Evolutionary conservation across 1,284 basidiomycete genomes (phyloP), one percentile per base, ranked within the genome.

Genomic region (Binderoboletus segoi): DNA sequence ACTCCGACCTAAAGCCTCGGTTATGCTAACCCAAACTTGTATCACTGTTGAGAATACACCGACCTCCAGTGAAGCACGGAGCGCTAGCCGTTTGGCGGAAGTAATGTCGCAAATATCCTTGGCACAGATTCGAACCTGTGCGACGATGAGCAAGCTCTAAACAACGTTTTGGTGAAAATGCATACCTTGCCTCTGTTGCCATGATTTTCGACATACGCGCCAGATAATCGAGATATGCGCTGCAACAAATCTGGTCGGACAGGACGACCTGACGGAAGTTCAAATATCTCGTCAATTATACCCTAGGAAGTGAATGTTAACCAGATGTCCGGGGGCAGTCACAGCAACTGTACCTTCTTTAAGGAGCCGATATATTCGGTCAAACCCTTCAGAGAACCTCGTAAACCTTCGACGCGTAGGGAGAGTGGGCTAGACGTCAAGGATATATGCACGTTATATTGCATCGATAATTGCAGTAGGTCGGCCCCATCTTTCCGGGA

Each of bases 191-290:
- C 79, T 48, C 69, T 67, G 37, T 71, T 63, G 11, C 77, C 78
- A 32, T 78, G 65, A 55, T 79, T 80, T 63, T 87, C 83, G 13
- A 84, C 69, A 60, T 84, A 84, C 2, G 85, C 88, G 48, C 81
- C 82, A 13, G 86, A 79, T 30, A 83, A 57, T 54, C 86, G 82
- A n/a, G 89, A 90, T 61, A 91, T 82, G 26, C 78, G 79, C 60
- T 85, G 83, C 8, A 87, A 62, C 15, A 83, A 63, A 59, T 81
- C 78, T 8, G 70, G 60, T 2, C 71, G 73, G 26, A 88, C 66
- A 13, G 73, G 70, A 51, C 65, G 66, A 41, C 72, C 65, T 1
- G 76, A 72, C n/a, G 83, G 84, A 23, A 87, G 69, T 53, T 76
- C 69, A 44, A 82, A 73, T 20, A 67, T 72, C 42, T 84, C 79